Conservation (phyloP, 257 asterid genomes). For the Solanum lycopersicoides region DNA sequence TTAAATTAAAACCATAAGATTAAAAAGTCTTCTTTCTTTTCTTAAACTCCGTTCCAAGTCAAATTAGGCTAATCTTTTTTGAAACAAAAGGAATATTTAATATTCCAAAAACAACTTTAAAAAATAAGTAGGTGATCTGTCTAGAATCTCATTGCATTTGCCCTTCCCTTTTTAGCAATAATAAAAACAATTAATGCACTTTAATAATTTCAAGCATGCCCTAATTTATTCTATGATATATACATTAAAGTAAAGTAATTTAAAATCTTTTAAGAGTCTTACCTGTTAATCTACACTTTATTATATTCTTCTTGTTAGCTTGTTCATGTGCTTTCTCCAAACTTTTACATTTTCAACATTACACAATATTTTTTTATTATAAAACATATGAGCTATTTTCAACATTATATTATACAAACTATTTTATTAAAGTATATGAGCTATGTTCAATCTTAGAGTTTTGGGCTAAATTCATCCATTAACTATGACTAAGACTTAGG, state of each 20-base stretch:
- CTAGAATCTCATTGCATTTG: background rate
- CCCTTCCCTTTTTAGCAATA: background rate
- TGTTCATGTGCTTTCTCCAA: background rate
- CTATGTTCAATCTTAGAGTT: no score
- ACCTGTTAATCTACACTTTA: background rate
- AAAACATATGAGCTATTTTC: background rate
- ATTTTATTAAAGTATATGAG: background rate
- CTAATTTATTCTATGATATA: background rate
- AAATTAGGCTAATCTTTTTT: no score
- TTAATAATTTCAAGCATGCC: background rate
- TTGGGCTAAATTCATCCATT: no score
- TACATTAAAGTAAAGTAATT: background rate
- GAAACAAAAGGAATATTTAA: no score
- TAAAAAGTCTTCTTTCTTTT: no score
- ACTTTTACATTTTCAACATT: background rate
- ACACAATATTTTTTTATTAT: background rate
- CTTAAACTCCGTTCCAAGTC: no score
- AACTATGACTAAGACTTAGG: no score
- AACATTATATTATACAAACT: background rate
- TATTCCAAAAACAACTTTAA: background rate
- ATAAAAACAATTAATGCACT: background rate
- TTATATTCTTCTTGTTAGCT: background rate
- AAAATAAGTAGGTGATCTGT: background rate
- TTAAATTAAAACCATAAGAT: no score
- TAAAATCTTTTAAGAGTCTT: background rate